These are phyloP conservation scores for Coemansia guatemalensis DNA, from an alignment of 192 early-diverging fungal genomes.

Conservation along the genomic window DNA sequence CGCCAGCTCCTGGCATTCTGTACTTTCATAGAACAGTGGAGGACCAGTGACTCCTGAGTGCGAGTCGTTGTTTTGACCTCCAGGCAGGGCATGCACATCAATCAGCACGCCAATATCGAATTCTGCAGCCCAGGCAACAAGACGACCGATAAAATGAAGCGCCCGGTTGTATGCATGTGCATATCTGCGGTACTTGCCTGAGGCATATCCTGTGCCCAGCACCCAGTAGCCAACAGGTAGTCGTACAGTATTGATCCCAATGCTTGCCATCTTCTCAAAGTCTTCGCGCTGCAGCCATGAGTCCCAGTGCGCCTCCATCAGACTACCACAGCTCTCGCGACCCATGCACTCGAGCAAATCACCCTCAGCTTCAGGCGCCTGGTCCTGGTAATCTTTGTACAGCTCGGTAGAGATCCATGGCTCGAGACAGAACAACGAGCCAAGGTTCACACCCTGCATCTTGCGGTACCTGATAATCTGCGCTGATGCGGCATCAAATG, in stretches of 20 bases:
- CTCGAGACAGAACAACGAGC: slow-evolving; percentile 20
- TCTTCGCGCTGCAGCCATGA: slow-evolving; percentile 14
- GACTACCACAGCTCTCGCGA: not conserved
- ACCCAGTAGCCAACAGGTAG: slow-evolving; percentile 20
- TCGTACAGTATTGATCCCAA: slow-evolving; percentile 16
- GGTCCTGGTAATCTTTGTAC: slow-evolving; percentile 6
- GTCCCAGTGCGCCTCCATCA: slow-evolving; percentile 19
- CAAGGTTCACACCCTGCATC: slow-evolving; percentile 15
- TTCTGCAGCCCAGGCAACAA: slow-evolving; percentile 13
- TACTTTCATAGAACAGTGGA: slow-evolving; percentile 3
- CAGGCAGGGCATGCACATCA: slow-evolving; percentile 16
- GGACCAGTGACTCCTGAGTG: slow-evolving; percentile 13
- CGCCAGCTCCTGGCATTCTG: slow-evolving; percentile 9
- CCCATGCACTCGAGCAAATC: slow-evolving; percentile 21
- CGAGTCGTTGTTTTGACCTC: slow-evolving; percentile 16
- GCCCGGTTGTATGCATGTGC: not conserved
- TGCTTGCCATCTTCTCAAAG: slow-evolving; percentile 15
- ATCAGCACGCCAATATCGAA: slow-evolving; percentile 16
- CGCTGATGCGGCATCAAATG: slow-evolving; percentile 6
- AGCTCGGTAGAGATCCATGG: slow-evolving; percentile 14
- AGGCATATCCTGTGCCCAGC: slow-evolving; percentile 2
- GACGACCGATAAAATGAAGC: not conserved
- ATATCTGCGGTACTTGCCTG: not conserved
- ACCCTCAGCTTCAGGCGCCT: slow-evolving; percentile 12
- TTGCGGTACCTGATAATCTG: slow-evolving; percentile 16